These are phyloP conservation scores for Skeletonema potamos DNA, from an alignment of 108 stramenopile species.

Conservation along the genomic window DNA sequence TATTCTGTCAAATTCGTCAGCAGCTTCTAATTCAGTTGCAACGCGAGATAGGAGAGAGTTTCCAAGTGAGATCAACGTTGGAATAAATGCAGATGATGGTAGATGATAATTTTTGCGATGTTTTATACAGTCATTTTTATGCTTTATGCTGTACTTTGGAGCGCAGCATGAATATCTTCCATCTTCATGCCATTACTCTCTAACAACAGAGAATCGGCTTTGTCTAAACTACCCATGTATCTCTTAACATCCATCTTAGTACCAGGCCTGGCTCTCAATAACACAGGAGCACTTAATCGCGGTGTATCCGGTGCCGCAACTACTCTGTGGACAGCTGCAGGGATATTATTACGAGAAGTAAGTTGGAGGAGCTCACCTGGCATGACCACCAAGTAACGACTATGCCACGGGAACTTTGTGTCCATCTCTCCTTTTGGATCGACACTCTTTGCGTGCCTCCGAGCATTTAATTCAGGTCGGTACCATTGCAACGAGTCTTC, in stretches of 20 bases:
- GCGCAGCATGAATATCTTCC: constrained; percentile 70
- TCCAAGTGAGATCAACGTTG: not conserved
- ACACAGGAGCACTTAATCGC: constrained; percentile 66
- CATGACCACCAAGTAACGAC: constrained; percentile 76
- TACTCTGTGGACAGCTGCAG: constrained; percentile 80
- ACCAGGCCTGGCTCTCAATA: constrained; percentile 70
- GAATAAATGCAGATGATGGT: not conserved
- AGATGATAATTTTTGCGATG: not conserved
- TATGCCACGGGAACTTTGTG: constrained; percentile 64
- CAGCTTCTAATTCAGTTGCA: not conserved
- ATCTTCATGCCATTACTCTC: constrained; percentile 70
- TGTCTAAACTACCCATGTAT: constrained; percentile 65
- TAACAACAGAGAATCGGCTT: constrained; percentile 49
- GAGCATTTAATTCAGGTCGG: constrained; percentile 75
- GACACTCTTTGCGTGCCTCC: constrained; percentile 33
- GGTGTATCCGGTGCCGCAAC: constrained; percentile 47
- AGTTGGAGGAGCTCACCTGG: constrained; percentile 82
- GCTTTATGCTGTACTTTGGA: constrained; percentile 35
- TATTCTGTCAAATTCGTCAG: not conserved
- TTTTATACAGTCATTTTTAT: not conserved
- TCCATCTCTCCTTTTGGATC: constrained; percentile 33
- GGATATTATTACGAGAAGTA: constrained; percentile 69
- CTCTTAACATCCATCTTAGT: constrained; percentile 51
- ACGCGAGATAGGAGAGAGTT: not conserved
- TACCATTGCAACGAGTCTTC: constrained; percentile 78